Evolutionary conservation across 169 alveolate species (phyloP), one percentile per base, ranked within the genome.

Genomic region (Toxoplasma gondii): DNA sequence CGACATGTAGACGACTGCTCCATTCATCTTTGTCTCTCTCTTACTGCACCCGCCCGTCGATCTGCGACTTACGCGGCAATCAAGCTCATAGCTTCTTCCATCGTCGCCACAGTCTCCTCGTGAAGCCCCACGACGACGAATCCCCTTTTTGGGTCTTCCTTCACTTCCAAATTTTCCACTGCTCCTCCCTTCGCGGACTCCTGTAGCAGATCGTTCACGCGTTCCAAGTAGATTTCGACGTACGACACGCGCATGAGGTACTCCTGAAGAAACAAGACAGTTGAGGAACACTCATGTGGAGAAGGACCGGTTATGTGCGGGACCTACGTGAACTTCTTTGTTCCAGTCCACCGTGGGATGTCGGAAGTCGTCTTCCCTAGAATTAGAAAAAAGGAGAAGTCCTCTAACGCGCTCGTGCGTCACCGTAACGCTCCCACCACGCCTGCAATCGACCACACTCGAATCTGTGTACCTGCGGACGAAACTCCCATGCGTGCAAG

Each of bases 131-230:
- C 93, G 31, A 97, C 97, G 80, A 97, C 97, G 84, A 96, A 96
- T 24, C 98, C 98, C 87, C 97, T 97, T 88, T 97, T 96, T 31
- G 98, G 98, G 69, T 97, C 98, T 83, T 97, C 98, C 94, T 97
- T 97, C 88, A 97, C 97, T 74, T 97, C 98, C 91, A 97, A 92
- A 83, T 97, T 97, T 70, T 96, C 97, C 70, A 92, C 91, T 39
- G 96, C 97, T 39, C 96, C 97, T 31, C 97, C 98, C 82, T 96
- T 74, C 88, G 95, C 95, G n/a, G 97, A 97, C 38, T 96, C 98
- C 86, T 96, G 97, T 91, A 97, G 88, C 90, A 97, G 92, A 94
- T 97, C 98, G 88, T 97, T 97, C 24, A 97, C 98, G 80, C 98
- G 95, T 95, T 97, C 98, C 97, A 97, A 94, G 96, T 97, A 97